Percentiles rank a stretch among this genome's conserved stretches.
These are phyloP conservation scores for Naganishia cerealis DNA, from an alignment of 1,284 basidiomycete species.

Conservation along the genomic window DNA sequence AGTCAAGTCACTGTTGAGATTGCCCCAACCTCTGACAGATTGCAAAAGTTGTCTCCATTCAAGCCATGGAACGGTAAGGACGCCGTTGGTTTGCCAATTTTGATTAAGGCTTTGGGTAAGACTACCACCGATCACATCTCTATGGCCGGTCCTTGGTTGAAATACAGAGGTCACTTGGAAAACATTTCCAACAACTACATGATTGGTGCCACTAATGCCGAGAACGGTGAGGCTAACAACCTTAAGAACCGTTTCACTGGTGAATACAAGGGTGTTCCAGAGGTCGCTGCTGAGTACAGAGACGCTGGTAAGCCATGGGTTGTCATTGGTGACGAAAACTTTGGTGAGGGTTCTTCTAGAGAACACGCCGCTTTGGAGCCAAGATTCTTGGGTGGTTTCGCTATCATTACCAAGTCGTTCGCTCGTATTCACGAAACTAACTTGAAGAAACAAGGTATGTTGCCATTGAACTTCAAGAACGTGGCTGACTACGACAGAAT, in stretches of 20 bases:
- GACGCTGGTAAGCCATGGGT: slow-evolving; percentile 91
- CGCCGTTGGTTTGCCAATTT: slow-evolving; percentile 79
- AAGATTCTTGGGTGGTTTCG: slow-evolving; percentile 90
- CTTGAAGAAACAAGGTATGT: slow-evolving; percentile 81
- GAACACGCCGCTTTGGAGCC: slow-evolving; percentile 98
- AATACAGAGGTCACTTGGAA: slow-evolving; percentile 97
- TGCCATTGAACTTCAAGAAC: slow-evolving; percentile 73
- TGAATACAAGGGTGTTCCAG: slow-evolving; percentile 80
- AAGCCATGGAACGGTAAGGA: slow-evolving; percentile 89
- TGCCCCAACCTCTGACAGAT: slow-evolving; percentile 83
- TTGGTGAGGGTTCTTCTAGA: slow-evolving; percentile 96
- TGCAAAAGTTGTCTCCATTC: slow-evolving; percentile 92
- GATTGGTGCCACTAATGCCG: slow-evolving; percentile 93
- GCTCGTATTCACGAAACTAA: slow-evolving; percentile 96
- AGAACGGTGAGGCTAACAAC: slow-evolving; percentile 94
- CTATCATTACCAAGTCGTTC: slow-evolving; percentile 91
- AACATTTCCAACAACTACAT: slow-evolving; percentile 99
- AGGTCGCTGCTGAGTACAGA: slow-evolving; percentile 82
- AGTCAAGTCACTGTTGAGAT: slow-evolving; percentile 81
- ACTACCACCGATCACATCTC: slow-evolving; percentile 93
- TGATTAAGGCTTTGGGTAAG: slow-evolving; percentile 99
- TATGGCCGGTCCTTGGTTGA: slow-evolving; percentile 97
- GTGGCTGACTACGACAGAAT: slow-evolving; percentile 88
- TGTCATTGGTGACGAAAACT: slow-evolving; percentile 88
- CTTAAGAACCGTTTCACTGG: slow-evolving; percentile 88